Evolutionary conservation across 345 rosid genomes (phyloP).

Genomic region (Linum trigynum): DNA sequence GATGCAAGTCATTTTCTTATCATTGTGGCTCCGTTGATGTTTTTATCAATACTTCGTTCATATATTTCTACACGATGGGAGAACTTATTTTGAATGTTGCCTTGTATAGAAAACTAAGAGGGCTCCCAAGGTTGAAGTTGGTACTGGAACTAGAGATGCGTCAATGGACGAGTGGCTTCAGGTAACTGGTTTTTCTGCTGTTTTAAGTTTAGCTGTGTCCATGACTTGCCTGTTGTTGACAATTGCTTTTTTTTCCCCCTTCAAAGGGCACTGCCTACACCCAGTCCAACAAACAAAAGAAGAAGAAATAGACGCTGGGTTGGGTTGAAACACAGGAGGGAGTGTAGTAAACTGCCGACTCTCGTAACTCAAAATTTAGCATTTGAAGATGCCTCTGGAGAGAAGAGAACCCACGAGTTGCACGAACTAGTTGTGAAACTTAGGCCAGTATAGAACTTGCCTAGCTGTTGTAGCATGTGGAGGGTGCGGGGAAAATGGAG

Average conservation of each 20-base stretch:
- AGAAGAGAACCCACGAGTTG: constrained; percentile 13
- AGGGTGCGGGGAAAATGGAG: constrained; percentile 1
- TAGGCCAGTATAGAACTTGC: constrained; percentile 23
- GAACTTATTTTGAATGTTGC: neutral
- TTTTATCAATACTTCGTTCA: neutral
- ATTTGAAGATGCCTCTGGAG: constrained; percentile 6
- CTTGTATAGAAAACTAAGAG: constrained; percentile 61
- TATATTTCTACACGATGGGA: too few relatives aligned
- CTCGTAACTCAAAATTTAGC: constrained; percentile 28
- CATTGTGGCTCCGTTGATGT: neutral
- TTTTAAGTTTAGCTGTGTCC: too few relatives aligned
- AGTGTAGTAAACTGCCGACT: constrained; percentile 11
- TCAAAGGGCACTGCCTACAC: constrained; percentile 81
- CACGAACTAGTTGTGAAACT: constrained; percentile 18
- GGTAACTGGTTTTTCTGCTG: constrained; percentile 34
- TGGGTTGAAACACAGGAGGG: neutral
- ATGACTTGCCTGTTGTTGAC: neutral
- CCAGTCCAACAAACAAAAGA: constrained; percentile 54
- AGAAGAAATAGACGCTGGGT: constrained; percentile 52
- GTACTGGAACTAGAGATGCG: constrained; percentile 58
- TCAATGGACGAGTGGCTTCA: constrained; percentile 92
- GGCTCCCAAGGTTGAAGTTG: constrained; percentile 78
- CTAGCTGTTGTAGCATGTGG: constrained; percentile 30
- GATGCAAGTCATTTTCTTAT: too few relatives aligned
- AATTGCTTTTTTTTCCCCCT: neutral